These are phyloP conservation scores for Spinacia oleracea DNA, from an alignment of 179 eudicot species.

Conservation along the genomic window DNA sequence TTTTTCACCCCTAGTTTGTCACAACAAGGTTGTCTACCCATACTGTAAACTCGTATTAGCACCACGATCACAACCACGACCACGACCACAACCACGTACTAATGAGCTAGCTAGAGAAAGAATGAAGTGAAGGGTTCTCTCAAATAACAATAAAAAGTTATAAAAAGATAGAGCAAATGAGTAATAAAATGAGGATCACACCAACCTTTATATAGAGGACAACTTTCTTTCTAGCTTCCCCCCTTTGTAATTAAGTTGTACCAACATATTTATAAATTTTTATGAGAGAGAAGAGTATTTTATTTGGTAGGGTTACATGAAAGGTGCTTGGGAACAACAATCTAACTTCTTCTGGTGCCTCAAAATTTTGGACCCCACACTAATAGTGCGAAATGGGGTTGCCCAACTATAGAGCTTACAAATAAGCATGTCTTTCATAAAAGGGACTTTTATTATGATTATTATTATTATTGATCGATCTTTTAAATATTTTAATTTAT, in stretches of 20 bases:
- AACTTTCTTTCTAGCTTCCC: constrained; percentile 20
- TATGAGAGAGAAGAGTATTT: no score
- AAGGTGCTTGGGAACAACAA: constrained; percentile 61
- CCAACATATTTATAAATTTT: constrained; percentile 31
- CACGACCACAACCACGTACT: neutral
- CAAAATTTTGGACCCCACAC: constrained; percentile 33
- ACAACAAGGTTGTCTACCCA: constrained; percentile 97
- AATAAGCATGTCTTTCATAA: constrained; percentile 36
- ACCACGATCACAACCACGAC: neutral
- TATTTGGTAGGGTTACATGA: constrained; percentile 49
- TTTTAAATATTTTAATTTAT: neutral
- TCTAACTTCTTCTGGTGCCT: constrained; percentile 41
- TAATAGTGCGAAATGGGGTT: constrained; percentile 32
- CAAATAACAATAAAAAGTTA: neutral
- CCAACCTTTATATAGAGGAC: constrained; percentile 38
- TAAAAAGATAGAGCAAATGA: constrained; percentile 13
- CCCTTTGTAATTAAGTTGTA: constrained; percentile 16
- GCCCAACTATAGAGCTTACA: constrained; percentile 46
- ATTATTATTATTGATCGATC: no score
- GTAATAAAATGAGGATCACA: constrained; percentile 29
- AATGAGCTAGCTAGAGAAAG: neutral
- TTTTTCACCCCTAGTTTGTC: constrained; percentile 94
- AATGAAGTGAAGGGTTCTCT: neutral
- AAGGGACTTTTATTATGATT: neutral
- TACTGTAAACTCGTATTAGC: neutral